Percentiles rank a stretch among this genome's conserved stretches.
phyloP scores from a whole-genome alignment of 345 rosid species.

The Dipteronia dyeriana region DNA sequence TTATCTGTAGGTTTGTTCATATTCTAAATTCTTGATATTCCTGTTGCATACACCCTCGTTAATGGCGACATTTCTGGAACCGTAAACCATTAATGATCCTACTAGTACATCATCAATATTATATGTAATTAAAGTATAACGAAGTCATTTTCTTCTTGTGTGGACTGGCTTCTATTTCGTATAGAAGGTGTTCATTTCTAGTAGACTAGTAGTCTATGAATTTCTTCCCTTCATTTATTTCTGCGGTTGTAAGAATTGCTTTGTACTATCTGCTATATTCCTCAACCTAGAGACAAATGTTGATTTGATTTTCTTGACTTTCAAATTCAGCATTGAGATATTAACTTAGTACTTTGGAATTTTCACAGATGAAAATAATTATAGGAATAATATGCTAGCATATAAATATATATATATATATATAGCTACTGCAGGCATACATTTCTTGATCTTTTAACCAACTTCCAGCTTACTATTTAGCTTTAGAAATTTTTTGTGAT shows the following conservation, averaged over 20 bases:
- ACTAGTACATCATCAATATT: neutral
- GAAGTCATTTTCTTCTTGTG: constrained; percentile 6
- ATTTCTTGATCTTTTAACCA: constrained; percentile 6
- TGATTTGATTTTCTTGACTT: neutral
- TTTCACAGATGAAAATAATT: neutral
- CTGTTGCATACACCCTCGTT: neutral
- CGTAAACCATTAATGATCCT: constrained; percentile 2
- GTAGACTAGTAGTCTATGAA: neutral
- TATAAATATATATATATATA: too few relatives aligned
- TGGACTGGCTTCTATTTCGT: neutral
- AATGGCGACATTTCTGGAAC: neutral
- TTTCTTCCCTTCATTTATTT: neutral
- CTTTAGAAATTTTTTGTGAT: too few relatives aligned
- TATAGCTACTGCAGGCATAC: neutral
- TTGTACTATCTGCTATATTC: neutral
- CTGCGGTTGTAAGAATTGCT: neutral
- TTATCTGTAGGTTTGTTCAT: neutral
- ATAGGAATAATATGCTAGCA: neutral
- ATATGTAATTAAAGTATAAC: neutral
- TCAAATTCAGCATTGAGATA: neutral
- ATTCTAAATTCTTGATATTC: neutral
- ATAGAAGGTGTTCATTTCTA: too few relatives aligned
- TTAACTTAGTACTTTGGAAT: neutral
- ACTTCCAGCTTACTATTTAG: neutral
- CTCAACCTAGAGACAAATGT: neutral